Evolutionary conservation across 345 rosid species (phyloP).

Genomic region (Dipteronia dyeriana): DNA sequence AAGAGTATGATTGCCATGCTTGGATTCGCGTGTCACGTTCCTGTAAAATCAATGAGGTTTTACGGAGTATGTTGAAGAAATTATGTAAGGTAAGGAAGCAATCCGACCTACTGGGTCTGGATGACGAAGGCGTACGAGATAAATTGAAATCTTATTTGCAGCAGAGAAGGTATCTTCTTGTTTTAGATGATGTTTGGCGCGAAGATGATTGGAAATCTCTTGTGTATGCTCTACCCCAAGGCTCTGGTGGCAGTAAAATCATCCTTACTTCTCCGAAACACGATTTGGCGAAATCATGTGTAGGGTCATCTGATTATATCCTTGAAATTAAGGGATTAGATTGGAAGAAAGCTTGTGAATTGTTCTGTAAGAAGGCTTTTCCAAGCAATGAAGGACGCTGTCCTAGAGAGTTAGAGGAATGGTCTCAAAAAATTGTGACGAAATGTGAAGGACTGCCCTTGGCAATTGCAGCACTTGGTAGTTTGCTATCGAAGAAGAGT

Average conservation of each 20-base stretch:
- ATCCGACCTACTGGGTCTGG: not conserved
- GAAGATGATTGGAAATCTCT: not conserved
- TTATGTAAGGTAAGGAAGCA: not conserved
- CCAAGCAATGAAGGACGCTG: not conserved
- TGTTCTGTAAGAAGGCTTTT: slow-evolving; percentile 21
- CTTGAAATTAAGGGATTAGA: slow-evolving; percentile 1
- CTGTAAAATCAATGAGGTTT: not conserved
- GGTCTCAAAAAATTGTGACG: slow-evolving; percentile 10
- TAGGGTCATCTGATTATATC: not conserved
- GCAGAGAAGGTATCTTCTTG: not conserved
- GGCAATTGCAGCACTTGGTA: slow-evolving; percentile 12
- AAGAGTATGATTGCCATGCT: not conserved
- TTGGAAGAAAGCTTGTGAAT: not conserved
- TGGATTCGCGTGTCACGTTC: not conserved
- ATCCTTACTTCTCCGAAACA: slow-evolving; percentile 9
- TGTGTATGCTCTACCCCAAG: not conserved
- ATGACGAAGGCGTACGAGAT: not conserved
- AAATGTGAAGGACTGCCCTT: slow-evolving; percentile 27
- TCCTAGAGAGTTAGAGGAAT: slow-evolving; percentile 6
- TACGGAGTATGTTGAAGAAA: not conserved
- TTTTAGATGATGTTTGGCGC: slow-evolving; percentile 24
- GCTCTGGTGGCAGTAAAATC: slow-evolving; percentile 13
- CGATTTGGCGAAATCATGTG: slow-evolving; percentile 4
- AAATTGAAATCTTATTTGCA: not conserved
- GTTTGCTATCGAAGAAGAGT: slow-evolving; percentile 5